Percentiles rank a stretch among this genome's conserved stretches.
phyloP scores from a whole-genome alignment of 306 rosid species.

The Trichosanthes truncata region DNA sequence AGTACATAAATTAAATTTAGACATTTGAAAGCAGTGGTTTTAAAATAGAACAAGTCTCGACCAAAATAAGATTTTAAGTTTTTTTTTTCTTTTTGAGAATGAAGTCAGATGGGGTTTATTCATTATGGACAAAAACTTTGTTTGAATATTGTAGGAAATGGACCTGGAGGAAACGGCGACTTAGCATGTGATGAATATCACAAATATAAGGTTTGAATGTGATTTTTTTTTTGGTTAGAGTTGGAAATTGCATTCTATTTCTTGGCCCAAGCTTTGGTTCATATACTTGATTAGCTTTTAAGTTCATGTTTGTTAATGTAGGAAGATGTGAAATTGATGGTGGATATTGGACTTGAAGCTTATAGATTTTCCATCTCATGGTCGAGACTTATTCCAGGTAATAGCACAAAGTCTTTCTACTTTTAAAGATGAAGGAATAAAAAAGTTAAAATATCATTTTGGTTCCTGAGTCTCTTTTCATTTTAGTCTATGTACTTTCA shows the following conservation, averaged over 20 bases:
- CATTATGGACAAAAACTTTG: no score
- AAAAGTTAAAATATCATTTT: no score
- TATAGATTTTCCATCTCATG: constrained; percentile 82
- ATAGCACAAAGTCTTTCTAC: background rate
- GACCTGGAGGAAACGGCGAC: background rate
- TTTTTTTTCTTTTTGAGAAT: no score
- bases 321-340: constrained; percentile 82
- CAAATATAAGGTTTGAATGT: constrained; percentile 7
- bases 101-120: no score
- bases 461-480: no score
- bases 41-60: no score
- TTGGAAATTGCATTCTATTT: background rate
- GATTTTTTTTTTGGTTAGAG: background rate
- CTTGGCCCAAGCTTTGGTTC: background rate
- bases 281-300: background rate
- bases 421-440: background rate
- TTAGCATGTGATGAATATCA: constrained; percentile 16
- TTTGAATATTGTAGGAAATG: background rate
- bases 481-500: no score
- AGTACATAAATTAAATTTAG: no score
- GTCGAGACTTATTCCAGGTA: constrained; percentile 77
- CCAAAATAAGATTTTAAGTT: no score
- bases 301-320: constrained; percentile 7
- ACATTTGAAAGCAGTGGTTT: no score
- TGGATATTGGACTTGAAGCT: constrained; percentile 55